These are phyloP conservation scores for Oryza meridionalis DNA, from an alignment of 176 grass and related monocot genomes.

Conservation along the genomic window DNA sequence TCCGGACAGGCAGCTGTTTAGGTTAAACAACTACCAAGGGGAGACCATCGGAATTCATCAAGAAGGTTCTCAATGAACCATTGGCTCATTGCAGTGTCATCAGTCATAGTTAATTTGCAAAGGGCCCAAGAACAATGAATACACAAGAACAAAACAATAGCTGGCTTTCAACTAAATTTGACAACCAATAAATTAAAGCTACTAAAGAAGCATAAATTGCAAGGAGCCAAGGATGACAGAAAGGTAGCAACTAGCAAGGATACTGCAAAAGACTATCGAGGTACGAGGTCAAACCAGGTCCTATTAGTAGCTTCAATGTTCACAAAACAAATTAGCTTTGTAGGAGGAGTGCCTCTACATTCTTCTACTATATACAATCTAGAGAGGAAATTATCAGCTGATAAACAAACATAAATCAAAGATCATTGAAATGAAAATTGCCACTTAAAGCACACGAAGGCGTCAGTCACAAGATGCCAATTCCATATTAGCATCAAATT, in stretches of 20 bases:
- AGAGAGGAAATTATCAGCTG: not conserved
- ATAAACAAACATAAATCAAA: slow-evolving; percentile 21
- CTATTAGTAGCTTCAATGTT: slow-evolving; percentile 25
- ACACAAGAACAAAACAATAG: not conserved
- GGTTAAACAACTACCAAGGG: not conserved
- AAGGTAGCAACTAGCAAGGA: not conserved
- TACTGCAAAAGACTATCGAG: not conserved
- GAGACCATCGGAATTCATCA: not conserved
- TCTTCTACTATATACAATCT: not conserved
- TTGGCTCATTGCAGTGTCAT: not conserved
- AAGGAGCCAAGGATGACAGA: not conserved
- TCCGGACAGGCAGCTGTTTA: not conserved
- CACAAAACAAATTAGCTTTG: not conserved
- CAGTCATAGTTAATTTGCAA: not conserved
- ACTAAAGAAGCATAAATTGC: slow-evolving; percentile 20
- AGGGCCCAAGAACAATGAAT: not conserved
- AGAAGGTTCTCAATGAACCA: not conserved
- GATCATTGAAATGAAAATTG: not conserved
- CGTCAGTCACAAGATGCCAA: slow-evolving; percentile 16
- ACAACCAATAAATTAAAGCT: not conserved
- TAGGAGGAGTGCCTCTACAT: not conserved
- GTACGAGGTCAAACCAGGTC: not conserved
- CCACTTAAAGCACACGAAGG: slow-evolving; percentile 5
- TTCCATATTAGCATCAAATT: slow-evolving; percentile 39
- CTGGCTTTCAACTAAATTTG: not conserved